A percentile compares a stretch with the other conserved stretches of the same genome.
Evolutionary conservation across 257 asterid species (phyloP).

Genomic region (Catharanthus roseus): DNA sequence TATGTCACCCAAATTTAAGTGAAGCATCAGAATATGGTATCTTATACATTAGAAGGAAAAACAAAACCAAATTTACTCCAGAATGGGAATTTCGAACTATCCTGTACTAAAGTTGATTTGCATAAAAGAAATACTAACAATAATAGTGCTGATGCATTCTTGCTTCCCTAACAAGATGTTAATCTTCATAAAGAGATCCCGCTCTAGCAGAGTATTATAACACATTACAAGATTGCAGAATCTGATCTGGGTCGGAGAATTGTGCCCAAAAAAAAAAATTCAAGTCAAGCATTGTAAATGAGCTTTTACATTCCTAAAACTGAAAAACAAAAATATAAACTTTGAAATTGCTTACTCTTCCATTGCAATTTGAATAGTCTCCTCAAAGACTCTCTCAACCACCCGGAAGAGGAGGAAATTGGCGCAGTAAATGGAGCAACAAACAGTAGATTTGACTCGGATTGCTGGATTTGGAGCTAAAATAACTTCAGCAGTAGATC

Average conservation of each 20-base stretch:
- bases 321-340: not conserved
- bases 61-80: not conserved
- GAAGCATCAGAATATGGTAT: not conserved
- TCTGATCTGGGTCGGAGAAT: not conserved
- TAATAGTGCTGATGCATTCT: not conserved
- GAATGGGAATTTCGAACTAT: no score
- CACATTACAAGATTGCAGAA: not conserved
- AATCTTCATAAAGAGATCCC: not conserved
- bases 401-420: not conserved
- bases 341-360: slow-evolving; percentile 1
- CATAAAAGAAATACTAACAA: no score
- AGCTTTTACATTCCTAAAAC: not conserved
- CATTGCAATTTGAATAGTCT: not conserved
- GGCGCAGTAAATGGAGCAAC: not conserved
- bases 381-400: not conserved
- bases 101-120: not conserved
- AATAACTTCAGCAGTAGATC: not conserved
- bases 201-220: not conserved
- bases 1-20: not conserved
- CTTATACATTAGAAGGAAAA: no score
- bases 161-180: not conserved
- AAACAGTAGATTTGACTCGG: not conserved
- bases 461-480: not conserved
- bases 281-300: not conserved
- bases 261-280: not conserved